Evolutionary conservation across 495 filamentous ascomycete genomes (phyloP), one percentile per base, ranked within the genome.

Genomic region (Trypethelium eluteriae): DNA sequence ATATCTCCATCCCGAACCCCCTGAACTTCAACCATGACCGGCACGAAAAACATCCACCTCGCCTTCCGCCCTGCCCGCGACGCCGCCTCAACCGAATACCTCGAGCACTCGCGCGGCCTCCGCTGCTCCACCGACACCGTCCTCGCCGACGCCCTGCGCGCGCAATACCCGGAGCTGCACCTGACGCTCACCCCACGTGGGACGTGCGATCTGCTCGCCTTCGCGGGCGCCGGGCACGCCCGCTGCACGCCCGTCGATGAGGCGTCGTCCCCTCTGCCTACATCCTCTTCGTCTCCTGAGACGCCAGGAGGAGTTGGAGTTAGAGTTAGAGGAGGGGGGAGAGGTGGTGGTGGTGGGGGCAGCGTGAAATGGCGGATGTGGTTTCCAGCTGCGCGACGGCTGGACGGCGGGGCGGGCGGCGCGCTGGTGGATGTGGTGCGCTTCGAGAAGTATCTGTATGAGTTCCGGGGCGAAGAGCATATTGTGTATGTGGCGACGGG

Each of bases 361-460:
- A 36, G 74, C 76, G 47, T 86, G 16, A 71, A 68, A 56, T 82
- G 80, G 76, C 74, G 75, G 11, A 16, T 64, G 10, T 88, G 81
- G 69, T 18, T 78, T 2, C 81, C 82, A n/a, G 80, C 85, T 1
- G 69, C 75, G 12, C 73, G 79, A n/a, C 76, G 85, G 38, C 75
- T 85, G 59, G 77, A 81, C 65, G 79, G 78, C 64, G 25, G 25
- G 25, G 74, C 72, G 41, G 70, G 71, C 35, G 85, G 84, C 11
- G 70, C 67, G 0, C 73, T 88, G 14, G 73, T 67, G 2, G 72
- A 80, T 14, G 68, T 62, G 3, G 68, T 83, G 32, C 56, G 76
- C n/a, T 85, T 86, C 68, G 83, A 76, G 25, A 84, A 81, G 68
- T 85, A 79, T 69, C 69, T 82, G 62, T 83, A 85, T 70, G 76